A percentile compares a stretch with the other conserved stretches of the same genome.
phyloP scores from a whole-genome alignment of 768 basidiomycete species.

The Pisolithus marmoratus region DNA sequence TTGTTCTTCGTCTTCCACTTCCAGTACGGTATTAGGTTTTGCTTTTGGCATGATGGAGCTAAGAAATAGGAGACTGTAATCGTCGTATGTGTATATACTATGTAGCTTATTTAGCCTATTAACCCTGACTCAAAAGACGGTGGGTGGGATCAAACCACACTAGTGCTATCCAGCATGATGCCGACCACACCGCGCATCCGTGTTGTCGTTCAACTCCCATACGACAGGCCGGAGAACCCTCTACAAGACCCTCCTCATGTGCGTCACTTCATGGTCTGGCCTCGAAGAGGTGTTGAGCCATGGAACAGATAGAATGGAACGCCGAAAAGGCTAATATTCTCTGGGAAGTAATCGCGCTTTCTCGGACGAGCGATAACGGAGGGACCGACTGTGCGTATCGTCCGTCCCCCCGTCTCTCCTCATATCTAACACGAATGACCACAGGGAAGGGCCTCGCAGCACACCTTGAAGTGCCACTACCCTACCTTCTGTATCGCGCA shows the following conservation, averaged over 20 bases:
- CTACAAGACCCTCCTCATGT: conserved; percentile 64
- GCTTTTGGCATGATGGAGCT: conserved; percentile 1
- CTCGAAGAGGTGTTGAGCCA: too few relatives aligned
- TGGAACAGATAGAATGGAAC: conserved; percentile 74
- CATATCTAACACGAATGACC: neutral
- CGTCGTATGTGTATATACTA: too few relatives aligned
- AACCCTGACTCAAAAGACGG: too few relatives aligned
- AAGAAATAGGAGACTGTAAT: neutral
- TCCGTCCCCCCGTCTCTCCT: neutral
- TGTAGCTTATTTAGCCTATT: too few relatives aligned
- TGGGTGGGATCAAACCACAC: too few relatives aligned
- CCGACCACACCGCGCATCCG: conserved; percentile 39
- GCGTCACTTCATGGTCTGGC: conserved; percentile 21
- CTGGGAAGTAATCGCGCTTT: conserved; percentile 83
- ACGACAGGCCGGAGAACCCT: conserved; percentile 68
- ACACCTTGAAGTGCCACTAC: conserved; percentile 75
- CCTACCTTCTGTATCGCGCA: conserved; percentile 79
- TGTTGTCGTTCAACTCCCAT: conserved; percentile 75
- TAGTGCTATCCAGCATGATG: conserved; percentile 11
- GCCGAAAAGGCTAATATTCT: conserved; percentile 77
- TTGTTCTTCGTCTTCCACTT: conserved; percentile 44
- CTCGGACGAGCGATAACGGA: conserved; percentile 63
- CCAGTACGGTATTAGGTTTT: conserved; percentile 24
- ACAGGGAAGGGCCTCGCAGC: conserved; percentile 80
- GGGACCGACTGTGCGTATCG: conserved; percentile 68